These are phyloP conservation scores for Sequoia sempervirens DNA, from an alignment of 75 land plant species.

Conservation along the genomic window DNA sequence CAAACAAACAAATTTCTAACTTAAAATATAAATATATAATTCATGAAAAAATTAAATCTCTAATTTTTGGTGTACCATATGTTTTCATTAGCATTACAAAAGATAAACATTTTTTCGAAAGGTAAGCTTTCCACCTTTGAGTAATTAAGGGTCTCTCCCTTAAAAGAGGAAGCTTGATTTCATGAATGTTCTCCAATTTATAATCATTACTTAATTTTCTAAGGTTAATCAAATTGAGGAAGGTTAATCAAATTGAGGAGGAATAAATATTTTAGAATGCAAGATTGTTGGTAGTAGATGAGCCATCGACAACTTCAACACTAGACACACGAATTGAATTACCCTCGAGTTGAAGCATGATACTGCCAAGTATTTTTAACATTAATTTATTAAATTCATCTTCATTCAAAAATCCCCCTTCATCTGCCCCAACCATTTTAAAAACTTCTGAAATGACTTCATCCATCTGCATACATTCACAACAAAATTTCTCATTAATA, in stretches of 20 bases:
- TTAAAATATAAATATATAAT: too few relatives aligned
- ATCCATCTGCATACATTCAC: constrained; percentile 56
- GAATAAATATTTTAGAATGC: not conserved
- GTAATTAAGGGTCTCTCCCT: too few relatives aligned
- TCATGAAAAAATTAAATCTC: too few relatives aligned
- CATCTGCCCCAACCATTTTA: constrained; percentile 45
- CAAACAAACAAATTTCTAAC: too few relatives aligned
- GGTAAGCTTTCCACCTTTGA: too few relatives aligned
- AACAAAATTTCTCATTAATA: not conserved
- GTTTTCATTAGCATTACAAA: too few relatives aligned
- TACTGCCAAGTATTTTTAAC: constrained; percentile 61
- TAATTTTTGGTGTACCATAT: too few relatives aligned
- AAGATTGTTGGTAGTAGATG: constrained; percentile 11
- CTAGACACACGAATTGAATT: constrained; percentile 56
- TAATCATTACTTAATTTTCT: too few relatives aligned
- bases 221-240: too few relatives aligned
- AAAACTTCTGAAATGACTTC: constrained; percentile 42
- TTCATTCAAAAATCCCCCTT: constrained; percentile 41
- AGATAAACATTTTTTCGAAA: too few relatives aligned
- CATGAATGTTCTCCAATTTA: too few relatives aligned
- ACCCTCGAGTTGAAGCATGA: constrained; percentile 80
- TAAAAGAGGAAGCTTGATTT: too few relatives aligned
- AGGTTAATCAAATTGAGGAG: not conserved
- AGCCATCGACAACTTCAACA: constrained; percentile 48
- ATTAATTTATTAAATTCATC: constrained; percentile 65